Conservation (phyloP, 2,329 filamentous ascomycete genomes). For the Blastomyces parvus region DNA sequence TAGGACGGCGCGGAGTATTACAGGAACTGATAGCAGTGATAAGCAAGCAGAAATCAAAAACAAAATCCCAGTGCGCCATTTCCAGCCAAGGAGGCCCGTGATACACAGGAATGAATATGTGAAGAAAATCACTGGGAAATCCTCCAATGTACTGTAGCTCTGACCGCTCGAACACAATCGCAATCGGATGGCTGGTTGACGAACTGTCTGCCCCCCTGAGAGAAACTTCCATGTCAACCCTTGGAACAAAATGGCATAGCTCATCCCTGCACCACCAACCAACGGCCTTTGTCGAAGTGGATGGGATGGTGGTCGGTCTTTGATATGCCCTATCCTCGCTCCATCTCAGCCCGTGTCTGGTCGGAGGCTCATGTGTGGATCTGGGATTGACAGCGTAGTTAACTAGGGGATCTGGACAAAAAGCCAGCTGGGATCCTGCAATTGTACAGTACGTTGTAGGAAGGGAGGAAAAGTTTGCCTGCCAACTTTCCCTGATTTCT, state of each 20-base stretch:
- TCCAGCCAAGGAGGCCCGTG: not conserved
- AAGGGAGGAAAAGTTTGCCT: not conserved
- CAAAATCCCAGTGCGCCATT: not conserved
- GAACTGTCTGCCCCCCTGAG: not conserved
- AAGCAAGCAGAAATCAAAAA: too few relatives aligned
- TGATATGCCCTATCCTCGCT: not conserved
- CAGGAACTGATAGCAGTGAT: not conserved
- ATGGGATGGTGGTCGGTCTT: too few relatives aligned
- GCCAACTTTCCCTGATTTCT: not conserved
- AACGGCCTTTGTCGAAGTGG: not conserved
- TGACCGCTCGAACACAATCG: not conserved
- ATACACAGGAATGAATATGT: not conserved
- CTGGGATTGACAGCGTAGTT: not conserved
- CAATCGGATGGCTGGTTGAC: not conserved
- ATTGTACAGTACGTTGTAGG: not conserved
- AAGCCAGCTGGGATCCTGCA: too few relatives aligned
- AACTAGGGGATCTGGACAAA: too few relatives aligned
- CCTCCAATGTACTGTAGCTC: not conserved
- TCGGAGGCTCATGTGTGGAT: not conserved
- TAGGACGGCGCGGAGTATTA: not conserved
- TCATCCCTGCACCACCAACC: not conserved
- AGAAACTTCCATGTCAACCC: not conserved
- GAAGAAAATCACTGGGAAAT: not conserved
- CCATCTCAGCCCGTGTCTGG: not conserved
- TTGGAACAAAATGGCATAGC: not conserved